A percentile compares a stretch with the other conserved stretches of the same genome.
Evolutionary conservation across 768 basidiomycete species (phyloP).

Genomic region (Lactarius tabidus): DNA sequence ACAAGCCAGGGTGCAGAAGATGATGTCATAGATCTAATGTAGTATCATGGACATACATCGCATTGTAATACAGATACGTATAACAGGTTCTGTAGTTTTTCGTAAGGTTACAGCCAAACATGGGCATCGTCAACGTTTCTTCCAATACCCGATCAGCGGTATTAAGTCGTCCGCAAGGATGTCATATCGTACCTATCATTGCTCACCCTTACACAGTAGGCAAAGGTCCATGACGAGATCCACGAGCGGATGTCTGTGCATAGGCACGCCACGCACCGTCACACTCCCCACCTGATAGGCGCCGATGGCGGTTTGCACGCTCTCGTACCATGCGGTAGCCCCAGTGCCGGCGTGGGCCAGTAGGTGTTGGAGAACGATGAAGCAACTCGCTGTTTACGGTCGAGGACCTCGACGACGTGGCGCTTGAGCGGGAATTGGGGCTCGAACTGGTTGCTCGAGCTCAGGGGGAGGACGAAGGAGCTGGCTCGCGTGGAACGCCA

Average conservation of each 20-base stretch:
- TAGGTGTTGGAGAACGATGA: slow-evolving; percentile 56
- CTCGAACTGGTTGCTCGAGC: slow-evolving; percentile 34
- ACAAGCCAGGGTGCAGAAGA: too few relatives aligned
- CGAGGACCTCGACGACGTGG: slow-evolving; percentile 52
- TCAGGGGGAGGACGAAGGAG: slow-evolving; percentile 65
- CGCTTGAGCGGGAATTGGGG: slow-evolving; percentile 43
- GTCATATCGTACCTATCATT: slow-evolving; percentile 23
- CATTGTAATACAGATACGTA: too few relatives aligned
- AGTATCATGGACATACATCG: too few relatives aligned
- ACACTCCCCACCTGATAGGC: slow-evolving; percentile 50
- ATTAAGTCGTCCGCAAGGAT: slow-evolving; percentile 29
- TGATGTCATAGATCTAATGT: too few relatives aligned
- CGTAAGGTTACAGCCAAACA: too few relatives aligned
- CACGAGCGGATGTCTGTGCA: slow-evolving; percentile 51
- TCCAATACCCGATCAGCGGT: slow-evolving; percentile 6
- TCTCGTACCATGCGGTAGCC: slow-evolving; percentile 16
- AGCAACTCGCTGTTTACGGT: slow-evolving; percentile 63
- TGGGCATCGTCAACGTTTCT: slow-evolving; percentile 15
- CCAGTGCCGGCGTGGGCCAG: slow-evolving; percentile 41
- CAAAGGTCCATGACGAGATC: slow-evolving; percentile 55
- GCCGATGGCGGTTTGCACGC: slow-evolving; percentile 31
- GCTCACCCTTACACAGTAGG: slow-evolving; percentile 28
- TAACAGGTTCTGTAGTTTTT: too few relatives aligned
- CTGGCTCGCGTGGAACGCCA: slow-evolving; percentile 60
- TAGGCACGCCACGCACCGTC: slow-evolving; percentile 63